These are phyloP conservation scores for Tranzscheliella williamsii DNA, from an alignment of 1,284 basidiomycete species.

Conservation along the genomic window DNA sequence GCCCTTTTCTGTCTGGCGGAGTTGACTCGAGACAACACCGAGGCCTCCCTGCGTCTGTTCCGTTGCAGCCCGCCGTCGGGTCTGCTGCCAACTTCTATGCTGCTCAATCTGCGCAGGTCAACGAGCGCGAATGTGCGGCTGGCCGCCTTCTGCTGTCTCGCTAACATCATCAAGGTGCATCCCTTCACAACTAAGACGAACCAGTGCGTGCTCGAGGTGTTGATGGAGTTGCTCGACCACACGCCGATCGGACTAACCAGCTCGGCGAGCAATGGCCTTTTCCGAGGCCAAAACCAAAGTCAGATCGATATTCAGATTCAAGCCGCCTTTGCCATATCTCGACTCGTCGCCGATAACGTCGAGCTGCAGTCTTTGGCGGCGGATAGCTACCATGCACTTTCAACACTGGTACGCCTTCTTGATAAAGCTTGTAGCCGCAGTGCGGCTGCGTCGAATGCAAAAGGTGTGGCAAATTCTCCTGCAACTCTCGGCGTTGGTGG, in stretches of 20 bases:
- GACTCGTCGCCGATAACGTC: conserved; percentile 43
- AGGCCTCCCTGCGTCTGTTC: conserved; percentile 23
- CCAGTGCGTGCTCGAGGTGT: conserved; percentile 45
- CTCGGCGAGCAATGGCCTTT: background rate
- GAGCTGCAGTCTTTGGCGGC: conserved; percentile 41
- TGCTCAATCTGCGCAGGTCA: conserved; percentile 37
- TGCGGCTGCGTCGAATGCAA: conserved; percentile 4
- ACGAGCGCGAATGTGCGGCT: conserved; percentile 43
- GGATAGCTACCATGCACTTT: conserved; percentile 38
- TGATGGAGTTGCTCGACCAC: conserved; percentile 49
- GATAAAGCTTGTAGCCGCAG: conserved; percentile 22
- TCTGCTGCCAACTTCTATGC: conserved; percentile 40
- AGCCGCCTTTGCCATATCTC: conserved; percentile 47
- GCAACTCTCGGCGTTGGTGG: conserved; percentile 6
- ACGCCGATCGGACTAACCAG: conserved; percentile 5
- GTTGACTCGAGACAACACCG: conserved; percentile 28
- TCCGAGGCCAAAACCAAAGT: conserved; percentile 11
- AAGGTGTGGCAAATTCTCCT: background rate
- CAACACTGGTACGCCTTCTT: conserved; percentile 29
- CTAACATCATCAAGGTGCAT: conserved; percentile 51
- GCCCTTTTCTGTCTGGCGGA: conserved; percentile 48
- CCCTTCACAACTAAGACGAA: conserved; percentile 45
- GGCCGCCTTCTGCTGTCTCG: conserved; percentile 50
- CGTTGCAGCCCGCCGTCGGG: conserved; percentile 34
- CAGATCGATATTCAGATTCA: conserved; percentile 46